phyloP scores from a whole-genome alignment of 345 rosid genomes.

The Eutrema yunnanense region DNA sequence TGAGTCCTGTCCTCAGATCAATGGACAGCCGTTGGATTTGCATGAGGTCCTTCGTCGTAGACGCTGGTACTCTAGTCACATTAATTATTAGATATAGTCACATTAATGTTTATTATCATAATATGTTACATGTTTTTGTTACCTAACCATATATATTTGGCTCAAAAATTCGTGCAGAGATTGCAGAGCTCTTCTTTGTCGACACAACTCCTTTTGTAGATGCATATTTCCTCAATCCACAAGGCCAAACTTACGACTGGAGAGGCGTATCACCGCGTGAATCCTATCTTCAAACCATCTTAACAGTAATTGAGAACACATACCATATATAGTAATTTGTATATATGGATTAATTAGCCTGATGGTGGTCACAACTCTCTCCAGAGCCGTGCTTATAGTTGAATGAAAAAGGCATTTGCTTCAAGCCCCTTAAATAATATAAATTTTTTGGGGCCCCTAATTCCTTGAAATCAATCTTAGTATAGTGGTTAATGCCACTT shows the following conservation, averaged over 20 bases:
- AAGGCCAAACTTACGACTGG: constrained; percentile 43
- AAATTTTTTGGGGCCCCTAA: too few relatives aligned
- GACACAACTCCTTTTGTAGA: constrained; percentile 60
- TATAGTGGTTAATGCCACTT: too few relatives aligned
- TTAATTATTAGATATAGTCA: not conserved
- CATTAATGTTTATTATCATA: too few relatives aligned
- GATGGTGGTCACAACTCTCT: not conserved
- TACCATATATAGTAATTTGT: not conserved
- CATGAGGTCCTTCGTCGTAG: constrained; percentile 36
- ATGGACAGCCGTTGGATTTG: constrained; percentile 42
- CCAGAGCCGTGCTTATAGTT: too few relatives aligned
- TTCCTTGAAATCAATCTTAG: too few relatives aligned
- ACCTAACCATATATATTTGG: not conserved
- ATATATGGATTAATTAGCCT: not conserved
- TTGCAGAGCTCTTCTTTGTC: constrained; percentile 45
- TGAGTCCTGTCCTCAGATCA: constrained; percentile 31
- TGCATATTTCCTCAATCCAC: constrained; percentile 32
- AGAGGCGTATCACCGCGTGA: constrained; percentile 29
- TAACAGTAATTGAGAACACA: not conserved
- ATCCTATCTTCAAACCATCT: constrained; percentile 27
- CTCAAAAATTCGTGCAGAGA: constrained; percentile 16
- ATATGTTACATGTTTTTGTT: not conserved
- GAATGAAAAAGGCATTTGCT: too few relatives aligned
- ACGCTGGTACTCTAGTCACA: constrained; percentile 20
- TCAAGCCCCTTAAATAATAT: too few relatives aligned